Evolutionary conservation across 495 filamentous ascomycete species (phyloP).

Genomic region (Talaromyces adpressus): DNA sequence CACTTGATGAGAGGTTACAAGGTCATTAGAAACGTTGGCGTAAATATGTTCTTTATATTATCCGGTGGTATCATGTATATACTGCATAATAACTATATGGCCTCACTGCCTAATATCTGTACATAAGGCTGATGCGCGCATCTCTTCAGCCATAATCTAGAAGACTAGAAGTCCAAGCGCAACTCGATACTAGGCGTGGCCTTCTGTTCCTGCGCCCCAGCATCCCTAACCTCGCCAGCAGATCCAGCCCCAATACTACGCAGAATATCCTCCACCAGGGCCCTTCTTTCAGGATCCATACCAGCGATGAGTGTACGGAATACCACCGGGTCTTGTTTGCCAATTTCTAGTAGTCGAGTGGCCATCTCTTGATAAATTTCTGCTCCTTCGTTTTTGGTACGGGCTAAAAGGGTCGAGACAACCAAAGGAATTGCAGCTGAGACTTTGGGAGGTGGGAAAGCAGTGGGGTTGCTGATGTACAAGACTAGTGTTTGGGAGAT

Average conservation of each 20-base stretch:
- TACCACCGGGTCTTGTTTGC: conserved; percentile 58
- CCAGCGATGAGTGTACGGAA: conserved; percentile 70
- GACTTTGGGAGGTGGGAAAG: conserved; percentile 39
- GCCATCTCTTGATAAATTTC: conserved; percentile 62
- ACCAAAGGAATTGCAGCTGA: conserved; percentile 64
- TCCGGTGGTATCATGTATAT: conserved; percentile 5
- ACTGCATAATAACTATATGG: neutral
- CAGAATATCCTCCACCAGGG: conserved; percentile 78
- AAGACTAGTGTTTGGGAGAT: conserved; percentile 66
- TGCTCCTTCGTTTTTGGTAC: conserved; percentile 49
- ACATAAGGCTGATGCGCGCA: too few relatives aligned
- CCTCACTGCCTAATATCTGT: too few relatives aligned
- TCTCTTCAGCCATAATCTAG: neutral
- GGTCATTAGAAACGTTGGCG: neutral
- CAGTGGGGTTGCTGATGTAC: conserved; percentile 51
- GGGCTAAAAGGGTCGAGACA: conserved; percentile 69
- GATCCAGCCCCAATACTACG: conserved; percentile 36
- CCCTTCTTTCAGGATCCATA: conserved; percentile 64
- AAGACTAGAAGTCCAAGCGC: conserved; percentile 78
- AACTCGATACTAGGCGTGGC: conserved; percentile 81
- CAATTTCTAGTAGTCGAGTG: conserved; percentile 69
- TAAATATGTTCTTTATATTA: conserved; percentile 6
- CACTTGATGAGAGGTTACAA: too few relatives aligned
- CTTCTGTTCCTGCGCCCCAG: conserved; percentile 35
- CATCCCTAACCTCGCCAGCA: conserved; percentile 23